Conservation (phyloP, 1,284 basidiomycete genomes). For the Leucoagaricus sp. region DNA sequence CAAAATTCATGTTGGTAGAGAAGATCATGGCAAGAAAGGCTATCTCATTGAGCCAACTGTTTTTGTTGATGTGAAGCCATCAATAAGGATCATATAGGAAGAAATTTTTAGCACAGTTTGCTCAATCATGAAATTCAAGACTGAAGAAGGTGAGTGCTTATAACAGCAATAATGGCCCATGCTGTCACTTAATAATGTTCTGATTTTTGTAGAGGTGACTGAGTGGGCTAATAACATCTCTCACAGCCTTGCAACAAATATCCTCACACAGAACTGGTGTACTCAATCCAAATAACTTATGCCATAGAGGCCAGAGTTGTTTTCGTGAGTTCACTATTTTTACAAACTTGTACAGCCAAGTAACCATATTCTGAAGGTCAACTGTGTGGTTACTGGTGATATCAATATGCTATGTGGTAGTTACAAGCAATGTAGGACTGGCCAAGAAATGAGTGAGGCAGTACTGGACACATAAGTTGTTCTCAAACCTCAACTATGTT, state of each 20-base stretch:
- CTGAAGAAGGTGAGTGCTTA: conserved; percentile 41
- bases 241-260: conserved; percentile 81
- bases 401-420: conserved; percentile 82
- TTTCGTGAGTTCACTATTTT: conserved; percentile 42
- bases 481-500: background rate
- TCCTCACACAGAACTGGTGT: conserved; percentile 73
- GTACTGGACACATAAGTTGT: conserved; percentile 63
- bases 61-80: conserved; percentile 73
- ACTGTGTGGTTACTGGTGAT: conserved; percentile 75
- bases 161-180: background rate
- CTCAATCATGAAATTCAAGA: conserved; percentile 68
- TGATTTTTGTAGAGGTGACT: conserved; percentile 64
- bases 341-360: conserved; percentile 18
- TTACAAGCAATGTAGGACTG: conserved; percentile 85
- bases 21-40: conserved; percentile 67
- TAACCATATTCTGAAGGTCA: conserved; percentile 51
- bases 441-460: conserved; percentile 85
- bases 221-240: conserved; percentile 72
- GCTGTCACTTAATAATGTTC: no score
- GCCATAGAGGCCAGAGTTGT: conserved; percentile 76
- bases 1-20: conserved; percentile 74
- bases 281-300: conserved; percentile 71
- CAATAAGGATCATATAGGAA: conserved; percentile 85
- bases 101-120: conserved; percentile 90
- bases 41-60: conserved; percentile 79